Conservation (phyloP, 306 rosid genomes). For the Vachellia collinsii region DNA sequence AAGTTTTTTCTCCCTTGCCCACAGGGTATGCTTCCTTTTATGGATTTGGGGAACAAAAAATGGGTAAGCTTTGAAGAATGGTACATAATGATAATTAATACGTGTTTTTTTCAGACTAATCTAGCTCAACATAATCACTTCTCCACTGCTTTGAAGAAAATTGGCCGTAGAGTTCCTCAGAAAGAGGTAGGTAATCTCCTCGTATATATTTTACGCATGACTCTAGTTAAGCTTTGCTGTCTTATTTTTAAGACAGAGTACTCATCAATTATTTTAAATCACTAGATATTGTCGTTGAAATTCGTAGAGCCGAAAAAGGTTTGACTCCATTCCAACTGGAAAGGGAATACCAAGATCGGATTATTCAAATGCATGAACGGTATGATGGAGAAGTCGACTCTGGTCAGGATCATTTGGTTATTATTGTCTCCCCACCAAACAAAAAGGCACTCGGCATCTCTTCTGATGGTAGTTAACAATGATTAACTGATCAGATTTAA, state of each 20-base stretch:
- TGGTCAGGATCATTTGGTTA: conserved; percentile 56
- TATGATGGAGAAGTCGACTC: conserved; percentile 61
- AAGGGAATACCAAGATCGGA: conserved; percentile 59
- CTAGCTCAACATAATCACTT: conserved; percentile 58
- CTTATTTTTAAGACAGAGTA: conserved; percentile 6
- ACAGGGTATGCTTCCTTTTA: conserved; percentile 64
- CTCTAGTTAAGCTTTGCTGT: neutral
- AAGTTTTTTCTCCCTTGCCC: conserved; percentile 8
- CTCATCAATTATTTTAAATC: conserved; percentile 29
- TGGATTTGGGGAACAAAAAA: conserved; percentile 54
- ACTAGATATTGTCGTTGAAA: conserved; percentile 40
- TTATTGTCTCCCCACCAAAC: conserved; percentile 52
- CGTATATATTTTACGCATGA: neutral
- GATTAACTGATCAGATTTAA: neutral
- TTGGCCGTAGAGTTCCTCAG: conserved; percentile 48
- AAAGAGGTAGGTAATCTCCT: conserved; percentile 46
- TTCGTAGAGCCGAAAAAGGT: conserved; percentile 38
- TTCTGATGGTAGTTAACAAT: conserved; percentile 50
- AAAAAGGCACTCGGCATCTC: conserved; percentile 51
- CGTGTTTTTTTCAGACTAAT: conserved; percentile 56
- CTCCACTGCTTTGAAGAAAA: conserved; percentile 55
- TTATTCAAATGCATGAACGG: conserved; percentile 55
- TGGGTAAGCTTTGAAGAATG: conserved; percentile 33
- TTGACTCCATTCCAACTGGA: conserved; percentile 49
- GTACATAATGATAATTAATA: conserved; percentile 2